These are phyloP conservation scores for Waltiozyma sp. DNA, from an alignment of 1,139 yeast species.

Conservation along the genomic window DNA sequence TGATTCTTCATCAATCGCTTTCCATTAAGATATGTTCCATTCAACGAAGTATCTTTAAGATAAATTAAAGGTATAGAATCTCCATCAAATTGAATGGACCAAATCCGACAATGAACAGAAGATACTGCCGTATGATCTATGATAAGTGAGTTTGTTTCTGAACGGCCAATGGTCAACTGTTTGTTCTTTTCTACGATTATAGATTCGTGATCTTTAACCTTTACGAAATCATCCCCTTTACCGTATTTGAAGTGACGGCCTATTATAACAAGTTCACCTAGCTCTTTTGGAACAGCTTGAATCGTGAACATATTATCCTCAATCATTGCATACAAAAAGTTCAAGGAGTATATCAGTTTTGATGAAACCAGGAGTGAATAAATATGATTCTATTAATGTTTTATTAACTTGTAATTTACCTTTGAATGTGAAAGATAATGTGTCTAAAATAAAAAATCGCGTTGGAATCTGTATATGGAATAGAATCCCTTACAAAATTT, in stretches of 20 bases:
- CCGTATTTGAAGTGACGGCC: not conserved
- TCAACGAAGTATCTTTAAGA: conserved; percentile 40
- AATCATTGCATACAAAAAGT: no score
- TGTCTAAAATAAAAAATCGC: no score
- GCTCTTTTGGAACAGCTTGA: not conserved
- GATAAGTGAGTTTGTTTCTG: conserved; percentile 19
- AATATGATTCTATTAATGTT: no score
- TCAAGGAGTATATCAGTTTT: no score
- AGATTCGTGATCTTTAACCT: not conserved
- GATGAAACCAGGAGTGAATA: no score
- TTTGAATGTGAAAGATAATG: no score
- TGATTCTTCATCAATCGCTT: conserved; percentile 22
- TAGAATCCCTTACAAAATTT: no score
- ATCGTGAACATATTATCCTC: no score
- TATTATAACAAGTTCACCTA: not conserved
- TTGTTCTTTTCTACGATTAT: conserved; percentile 12
- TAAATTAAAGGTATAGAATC: conserved; percentile 38
- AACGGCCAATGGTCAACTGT: conserved; percentile 26
- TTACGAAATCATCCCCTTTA: not conserved
- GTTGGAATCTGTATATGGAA: no score
- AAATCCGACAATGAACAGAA: conserved; percentile 33
- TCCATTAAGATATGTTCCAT: conserved; percentile 41
- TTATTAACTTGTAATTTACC: no score
- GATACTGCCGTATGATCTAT: conserved; percentile 29
- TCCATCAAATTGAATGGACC: conserved; percentile 42